Conservation (phyloP, 225 moss, liverwort and hornwort genomes). For the Pseudisothecium myosuroides region DNA sequence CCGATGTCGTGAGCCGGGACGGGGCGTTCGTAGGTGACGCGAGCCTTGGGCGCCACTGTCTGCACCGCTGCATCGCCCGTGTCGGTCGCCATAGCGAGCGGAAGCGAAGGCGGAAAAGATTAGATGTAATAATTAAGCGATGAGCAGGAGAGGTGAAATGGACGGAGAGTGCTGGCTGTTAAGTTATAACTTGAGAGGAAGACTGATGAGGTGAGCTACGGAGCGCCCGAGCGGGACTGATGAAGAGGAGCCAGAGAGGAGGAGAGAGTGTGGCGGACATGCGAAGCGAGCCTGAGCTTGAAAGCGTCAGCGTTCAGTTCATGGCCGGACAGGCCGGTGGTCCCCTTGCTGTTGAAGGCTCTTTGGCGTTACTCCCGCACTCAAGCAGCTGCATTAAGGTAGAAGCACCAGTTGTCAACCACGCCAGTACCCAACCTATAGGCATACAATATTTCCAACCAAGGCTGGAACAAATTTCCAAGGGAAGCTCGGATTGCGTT, state of each 20-base stretch:
- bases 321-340: not conserved
- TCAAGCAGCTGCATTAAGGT: not conserved
- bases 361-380: not conserved
- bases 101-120: not conserved
- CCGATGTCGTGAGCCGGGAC: conserved; percentile 4
- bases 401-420: no score
- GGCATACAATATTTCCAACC: no score
- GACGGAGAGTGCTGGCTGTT: not conserved
- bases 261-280: not conserved
- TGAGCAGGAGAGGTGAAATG: no score
- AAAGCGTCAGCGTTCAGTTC: not conserved
- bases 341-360: not conserved
- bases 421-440: no score
- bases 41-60: conserved; percentile 28
- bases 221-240: not conserved
- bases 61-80: not conserved
- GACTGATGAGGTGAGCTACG: no score
- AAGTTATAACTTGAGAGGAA: not conserved
- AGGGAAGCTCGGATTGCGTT: no score
- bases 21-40: conserved; percentile 14
- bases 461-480: no score
- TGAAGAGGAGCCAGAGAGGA: not conserved
- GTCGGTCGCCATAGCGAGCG: not conserved
- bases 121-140: no score
- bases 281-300: not conserved